Base-by-base conservation (phyloP, 306 rosid genomes). In the Cicer pinnatifidum region DNA sequence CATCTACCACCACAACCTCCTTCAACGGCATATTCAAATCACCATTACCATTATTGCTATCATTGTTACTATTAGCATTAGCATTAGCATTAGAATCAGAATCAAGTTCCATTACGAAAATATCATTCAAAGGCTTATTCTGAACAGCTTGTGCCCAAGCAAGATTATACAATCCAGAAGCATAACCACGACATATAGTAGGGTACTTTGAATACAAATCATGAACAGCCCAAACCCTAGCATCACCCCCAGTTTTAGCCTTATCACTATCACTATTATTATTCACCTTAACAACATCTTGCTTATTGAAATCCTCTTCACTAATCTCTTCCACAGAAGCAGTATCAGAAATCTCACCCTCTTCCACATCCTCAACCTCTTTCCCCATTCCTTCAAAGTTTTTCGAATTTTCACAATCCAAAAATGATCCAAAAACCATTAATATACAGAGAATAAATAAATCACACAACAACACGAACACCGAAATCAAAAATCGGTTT, bases 81-180 rank as follows among this genome's bases (percentile, higher is more conserved):
- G 58, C 73, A 10, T 87, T 63, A 40, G 77, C 88, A 16, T 86
- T 84, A 4, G 81, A 35, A 56, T 52, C 73, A 76, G 80, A 47
- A 69, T 88, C 97, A 11, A 82, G 67, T 7, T 91, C 93, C 93
- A 87, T 74, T 8, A 87, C 84, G 52, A 90, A 85, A 23, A 91
- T 78, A 15, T 91, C 96, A 76, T 91, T 87, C 13, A 95, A 73
- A 20, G 97, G 93, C 52, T 91, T 91, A 71, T 91, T 95, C 96
- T 95, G 99, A 23, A 95, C 96, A 9, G 90, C 99, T 67, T 87
- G 91, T 6, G 99, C 99, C 99, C 99, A 95, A 58, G 97, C 99
- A 38, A 95, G 84, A 76, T 84, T 89, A 43, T 84, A 89, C 89
- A 88, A 78, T 12, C 86, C 96, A 3, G 95, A 63, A 19, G 87